A percentile compares a stretch with the other conserved stretches of the same genome.
phyloP scores from a whole-genome alignment of 257 asterid genomes.

The Cruciata laevipes region DNA sequence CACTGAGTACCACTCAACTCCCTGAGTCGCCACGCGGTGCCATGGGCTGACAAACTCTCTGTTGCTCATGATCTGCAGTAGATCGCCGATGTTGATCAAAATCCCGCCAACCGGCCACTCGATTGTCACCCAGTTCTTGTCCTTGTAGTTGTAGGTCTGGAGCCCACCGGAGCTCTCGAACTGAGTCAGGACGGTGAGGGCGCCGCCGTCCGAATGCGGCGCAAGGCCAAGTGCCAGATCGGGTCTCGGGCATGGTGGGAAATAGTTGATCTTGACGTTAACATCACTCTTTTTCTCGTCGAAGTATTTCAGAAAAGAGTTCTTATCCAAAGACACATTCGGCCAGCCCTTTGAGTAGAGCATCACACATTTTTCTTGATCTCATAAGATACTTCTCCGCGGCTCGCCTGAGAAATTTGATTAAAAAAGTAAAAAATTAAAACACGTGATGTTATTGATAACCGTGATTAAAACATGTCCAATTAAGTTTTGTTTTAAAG shows the following conservation, averaged over 20 bases:
- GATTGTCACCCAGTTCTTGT: conserved; percentile 26
- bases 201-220: conserved; percentile 36
- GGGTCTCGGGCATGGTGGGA: conserved; percentile 44
- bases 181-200: conserved; percentile 34
- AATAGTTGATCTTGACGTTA: conserved; percentile 34
- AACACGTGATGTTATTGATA: too few species aligned
- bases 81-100: conserved; percentile 29
- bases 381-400: conserved; percentile 30
- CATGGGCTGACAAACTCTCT: conserved; percentile 31
- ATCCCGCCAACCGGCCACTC: conserved; percentile 32
- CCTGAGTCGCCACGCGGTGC: conserved; percentile 31
- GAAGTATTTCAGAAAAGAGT: conserved; percentile 22
- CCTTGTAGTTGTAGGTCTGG: conserved; percentile 24
- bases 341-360: conserved; percentile 30
- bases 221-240: conserved; percentile 36
- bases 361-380: conserved; percentile 26
- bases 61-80: conserved; percentile 37
- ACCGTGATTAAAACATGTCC: too few species aligned
- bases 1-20: conserved; percentile 18
- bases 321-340: conserved; percentile 19
- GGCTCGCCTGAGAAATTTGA: conserved; percentile 22
- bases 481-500: too few species aligned
- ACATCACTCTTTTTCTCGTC: conserved; percentile 25
- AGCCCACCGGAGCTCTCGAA: conserved; percentile 37
- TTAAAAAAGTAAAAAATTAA: too few species aligned